phyloP scores from a whole-genome alignment of 148 eudicot genomes.

The Drosera capensis region DNA sequence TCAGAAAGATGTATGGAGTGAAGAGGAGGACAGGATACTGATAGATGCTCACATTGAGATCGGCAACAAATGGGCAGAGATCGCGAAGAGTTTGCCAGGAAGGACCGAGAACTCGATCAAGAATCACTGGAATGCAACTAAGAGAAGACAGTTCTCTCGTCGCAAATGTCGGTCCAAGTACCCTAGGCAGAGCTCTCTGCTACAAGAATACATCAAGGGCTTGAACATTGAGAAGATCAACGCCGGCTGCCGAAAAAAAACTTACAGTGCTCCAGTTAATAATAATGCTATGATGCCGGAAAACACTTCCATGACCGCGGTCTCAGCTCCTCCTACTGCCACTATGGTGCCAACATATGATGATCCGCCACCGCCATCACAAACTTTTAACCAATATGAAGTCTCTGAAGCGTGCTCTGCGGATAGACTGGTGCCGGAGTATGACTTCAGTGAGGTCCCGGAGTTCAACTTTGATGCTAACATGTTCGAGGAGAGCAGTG shows the following conservation, averaged over 20 bases:
- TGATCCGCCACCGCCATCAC: not conserved
- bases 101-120: constrained; percentile 82
- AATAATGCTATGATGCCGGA: not conserved
- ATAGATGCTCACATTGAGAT: constrained; percentile 47
- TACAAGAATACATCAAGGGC: constrained; percentile 63
- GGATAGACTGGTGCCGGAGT: constrained; percentile 12
- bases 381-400: too few species aligned
- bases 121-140: constrained; percentile 91
- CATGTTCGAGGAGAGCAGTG: constrained; percentile 28
- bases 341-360: not conserved
- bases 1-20: constrained; percentile 84
- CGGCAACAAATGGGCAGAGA: constrained; percentile 91
- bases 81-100: constrained; percentile 57
- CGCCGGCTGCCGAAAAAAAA: constrained; percentile 30
- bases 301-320: not conserved
- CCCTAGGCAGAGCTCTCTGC: constrained; percentile 43
- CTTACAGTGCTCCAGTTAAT: constrained; percentile 2
- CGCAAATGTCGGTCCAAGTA: constrained; percentile 45
- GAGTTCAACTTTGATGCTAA: constrained; percentile 33
- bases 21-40: constrained; percentile 64
- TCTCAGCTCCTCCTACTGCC: too few species aligned
- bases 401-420: not conserved
- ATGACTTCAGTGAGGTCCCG: constrained; percentile 27
- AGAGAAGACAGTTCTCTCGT: constrained; percentile 55
- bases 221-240: constrained; percentile 35